phyloP scores from a whole-genome alignment of 192 early-diverging fungal genomes.

The Chytriomyces hyalinus region DNA sequence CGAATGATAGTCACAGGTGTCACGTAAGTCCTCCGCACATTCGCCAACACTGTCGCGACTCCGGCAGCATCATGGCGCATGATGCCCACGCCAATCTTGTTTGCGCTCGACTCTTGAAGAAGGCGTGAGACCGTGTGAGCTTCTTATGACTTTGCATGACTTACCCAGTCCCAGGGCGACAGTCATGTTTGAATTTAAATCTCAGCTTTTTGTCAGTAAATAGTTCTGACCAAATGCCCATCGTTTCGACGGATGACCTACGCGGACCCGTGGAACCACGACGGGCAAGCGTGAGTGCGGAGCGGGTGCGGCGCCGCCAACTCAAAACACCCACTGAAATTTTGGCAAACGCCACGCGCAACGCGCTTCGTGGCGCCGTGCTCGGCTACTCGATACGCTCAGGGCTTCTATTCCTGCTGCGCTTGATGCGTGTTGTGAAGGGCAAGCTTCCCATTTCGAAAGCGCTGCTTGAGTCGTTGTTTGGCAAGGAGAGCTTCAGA shows the following conservation, averaged over 20 bases:
- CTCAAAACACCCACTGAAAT: background rate
- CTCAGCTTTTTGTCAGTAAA: background rate
- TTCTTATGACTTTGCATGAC: background rate
- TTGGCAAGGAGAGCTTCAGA: background rate
- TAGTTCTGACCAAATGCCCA: background rate
- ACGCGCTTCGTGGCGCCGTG: conserved; percentile 14
- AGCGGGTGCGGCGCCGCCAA: background rate
- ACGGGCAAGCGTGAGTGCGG: background rate
- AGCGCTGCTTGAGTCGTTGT: conserved; percentile 11
- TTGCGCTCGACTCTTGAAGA: conserved; percentile 70
- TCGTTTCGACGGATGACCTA: conserved; percentile 5
- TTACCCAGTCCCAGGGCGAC: conserved; percentile 25
- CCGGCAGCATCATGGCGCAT: conserved; percentile 69
- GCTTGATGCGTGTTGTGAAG: conserved; percentile 11
- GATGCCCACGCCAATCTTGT: conserved; percentile 97
- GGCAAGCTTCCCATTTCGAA: background rate
- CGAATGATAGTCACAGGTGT: conserved; percentile 61
- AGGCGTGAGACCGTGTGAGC: background rate
- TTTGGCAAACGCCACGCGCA: conserved; percentile 15
- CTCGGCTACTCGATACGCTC: conserved; percentile 34
- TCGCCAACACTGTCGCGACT: conserved; percentile 78
- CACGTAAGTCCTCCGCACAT: conserved; percentile 91
- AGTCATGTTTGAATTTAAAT: background rate
- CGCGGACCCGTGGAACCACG: background rate
- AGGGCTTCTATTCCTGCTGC: conserved; percentile 26